Evolutionary conservation across 2,329 filamentous ascomycete genomes (phyloP), one percentile per base, ranked within the genome.

Genomic region (Phialemoniopsis sp.): DNA sequence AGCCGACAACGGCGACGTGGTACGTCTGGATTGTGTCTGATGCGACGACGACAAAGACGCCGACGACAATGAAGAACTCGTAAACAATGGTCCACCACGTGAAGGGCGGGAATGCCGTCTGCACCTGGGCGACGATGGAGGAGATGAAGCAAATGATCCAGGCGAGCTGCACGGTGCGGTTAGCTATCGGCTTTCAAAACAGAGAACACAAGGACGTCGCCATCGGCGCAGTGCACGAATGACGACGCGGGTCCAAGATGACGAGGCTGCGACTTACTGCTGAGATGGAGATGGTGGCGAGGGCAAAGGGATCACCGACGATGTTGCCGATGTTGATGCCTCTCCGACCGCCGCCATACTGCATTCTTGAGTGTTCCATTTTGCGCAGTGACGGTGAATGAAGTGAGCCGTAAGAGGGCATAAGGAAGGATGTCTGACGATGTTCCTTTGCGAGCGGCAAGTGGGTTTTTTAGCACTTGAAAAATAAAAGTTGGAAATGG

Each of bases 111-210:
- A 89, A 95, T 7, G 58, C 54, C 37, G 64, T 67, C 42, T 75
- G 64, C 32, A 77, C 56, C 42, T 78, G 72, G 31, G 84, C 82
- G 52, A 96, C 80, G 58, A 95, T 83, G 44, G 87, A 91, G 47
- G 83, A 76, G 55, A 97, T 78, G 62, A 97, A 94, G 34, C 89
- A 81, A 56, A 98, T 95, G 50, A 95, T 64, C 93, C 93, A 98
- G 43, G 90, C 91, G 48, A 95, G 82, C 91, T 97, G 60, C 21
- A 10, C 10, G 6, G 10, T 10, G 10, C 21, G 21, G 10, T 26
- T 26, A 26, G 21, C 21, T 6, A 26, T 10, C 21, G 10, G 21
- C 10, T 26, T 26, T 26, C 21, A 26, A 6, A 26, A 26, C 6
- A 26, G 21, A 26, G n/a, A 26, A 10, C 21, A 26, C 21, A 46